Percentiles rank a stretch among this genome's conserved stretches.
Conservation (phyloP, 805 yeast species). For the Kluyveromyces dobzhanskii region DNA sequence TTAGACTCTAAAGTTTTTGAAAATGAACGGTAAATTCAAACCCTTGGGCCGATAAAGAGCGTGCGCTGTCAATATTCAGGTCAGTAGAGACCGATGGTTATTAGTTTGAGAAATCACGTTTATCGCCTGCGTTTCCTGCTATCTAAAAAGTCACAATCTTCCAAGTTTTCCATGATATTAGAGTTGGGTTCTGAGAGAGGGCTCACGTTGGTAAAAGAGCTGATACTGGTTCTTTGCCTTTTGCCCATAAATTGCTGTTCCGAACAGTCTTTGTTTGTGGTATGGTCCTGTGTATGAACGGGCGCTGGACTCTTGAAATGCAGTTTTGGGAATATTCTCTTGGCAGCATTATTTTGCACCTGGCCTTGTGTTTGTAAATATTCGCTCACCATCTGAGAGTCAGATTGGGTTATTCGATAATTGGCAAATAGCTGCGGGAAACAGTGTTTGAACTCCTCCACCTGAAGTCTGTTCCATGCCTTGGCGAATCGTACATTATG, state of each 20-base stretch:
- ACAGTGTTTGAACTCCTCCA: constrained; percentile 17
- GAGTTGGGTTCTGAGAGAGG: not conserved
- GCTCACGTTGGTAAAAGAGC: not conserved
- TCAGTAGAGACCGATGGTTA: too few relatives aligned
- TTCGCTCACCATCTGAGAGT: not conserved
- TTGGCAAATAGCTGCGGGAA: constrained; percentile 24
- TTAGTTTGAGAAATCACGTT: too few relatives aligned
- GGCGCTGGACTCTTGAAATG: not conserved
- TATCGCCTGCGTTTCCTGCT: constrained; percentile 5
- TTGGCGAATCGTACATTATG: constrained; percentile 1
- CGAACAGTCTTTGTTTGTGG: constrained; percentile 1
- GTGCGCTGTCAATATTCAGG: too few relatives aligned
- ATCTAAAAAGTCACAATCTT: constrained; percentile 2
- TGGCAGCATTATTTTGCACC: not conserved
- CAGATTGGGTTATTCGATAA: not conserved
- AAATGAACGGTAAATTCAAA: too few relatives aligned
- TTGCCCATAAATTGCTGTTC: constrained; percentile 1
- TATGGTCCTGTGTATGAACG: too few relatives aligned
- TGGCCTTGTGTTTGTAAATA: constrained; percentile 1
- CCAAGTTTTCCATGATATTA: not conserved
- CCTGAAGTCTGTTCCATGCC: constrained; percentile 27
- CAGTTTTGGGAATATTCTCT: not conserved
- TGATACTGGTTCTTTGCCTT: constrained; percentile 1
- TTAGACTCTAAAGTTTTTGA: too few relatives aligned
- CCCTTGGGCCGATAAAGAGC: too few relatives aligned